Percentiles rank a stretch among this genome's conserved stretches.
phyloP scores from a whole-genome alignment of 192 early-diverging fungal species.

The Backusella tuberculispora region DNA sequence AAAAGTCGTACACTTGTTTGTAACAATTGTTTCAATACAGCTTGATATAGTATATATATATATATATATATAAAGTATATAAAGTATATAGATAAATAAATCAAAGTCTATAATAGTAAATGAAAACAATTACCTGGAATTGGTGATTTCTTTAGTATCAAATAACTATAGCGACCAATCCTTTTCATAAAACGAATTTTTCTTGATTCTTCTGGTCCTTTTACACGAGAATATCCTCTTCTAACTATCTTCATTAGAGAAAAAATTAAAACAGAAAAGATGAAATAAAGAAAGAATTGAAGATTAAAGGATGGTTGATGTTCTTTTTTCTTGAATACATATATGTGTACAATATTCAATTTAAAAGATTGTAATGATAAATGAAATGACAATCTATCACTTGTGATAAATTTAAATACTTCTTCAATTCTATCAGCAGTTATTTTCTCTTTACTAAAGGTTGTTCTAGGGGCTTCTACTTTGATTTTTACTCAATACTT shows the following conservation, averaged over 20 bases:
- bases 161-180: background rate
- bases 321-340: too few relatives aligned
- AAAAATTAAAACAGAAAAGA: background rate
- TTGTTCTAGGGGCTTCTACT: too few relatives aligned
- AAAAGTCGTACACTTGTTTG: background rate
- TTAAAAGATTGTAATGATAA: too few relatives aligned
- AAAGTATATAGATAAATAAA: background rate
- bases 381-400: too few relatives aligned
- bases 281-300: too few relatives aligned
- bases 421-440: too few relatives aligned
- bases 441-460: too few relatives aligned
- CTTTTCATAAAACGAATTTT: background rate
- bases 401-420: too few relatives aligned
- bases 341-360: too few relatives aligned
- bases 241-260: background rate
- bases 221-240: background rate
- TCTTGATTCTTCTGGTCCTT: slow-evolving; percentile 1
- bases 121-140: background rate
- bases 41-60: background rate
- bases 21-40: background rate
- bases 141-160: background rate
- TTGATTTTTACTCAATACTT: too few relatives aligned
- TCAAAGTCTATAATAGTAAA: background rate
- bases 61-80: background rate
- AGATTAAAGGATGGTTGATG: too few relatives aligned